phyloP scores from a whole-genome alignment of 257 asterid genomes.

The Schizonepeta tenuifolia region DNA sequence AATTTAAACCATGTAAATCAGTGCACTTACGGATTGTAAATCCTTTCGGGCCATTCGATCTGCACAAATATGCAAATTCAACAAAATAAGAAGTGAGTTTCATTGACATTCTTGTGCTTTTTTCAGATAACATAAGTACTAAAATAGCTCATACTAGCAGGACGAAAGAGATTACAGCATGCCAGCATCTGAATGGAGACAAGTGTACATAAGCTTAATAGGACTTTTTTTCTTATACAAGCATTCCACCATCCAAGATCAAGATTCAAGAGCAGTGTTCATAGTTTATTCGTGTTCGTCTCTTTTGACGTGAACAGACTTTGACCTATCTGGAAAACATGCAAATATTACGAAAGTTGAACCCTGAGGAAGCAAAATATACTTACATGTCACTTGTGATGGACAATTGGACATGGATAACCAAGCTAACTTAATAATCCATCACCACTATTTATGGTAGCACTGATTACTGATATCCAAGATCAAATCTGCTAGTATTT shows the following conservation, averaged over 20 bases:
- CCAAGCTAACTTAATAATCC: slow-evolving; percentile 15
- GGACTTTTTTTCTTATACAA: background rate
- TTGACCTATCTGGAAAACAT: background rate
- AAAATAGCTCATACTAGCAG: slow-evolving; percentile 19
- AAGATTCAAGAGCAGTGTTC: background rate
- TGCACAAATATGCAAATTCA: slow-evolving; percentile 47
- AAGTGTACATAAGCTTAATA: slow-evolving; percentile 9
- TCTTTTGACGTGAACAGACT: background rate
- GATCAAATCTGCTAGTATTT: background rate
- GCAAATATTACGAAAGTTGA: background rate
- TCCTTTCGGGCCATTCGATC: slow-evolving; percentile 59
- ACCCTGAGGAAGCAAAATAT: background rate
- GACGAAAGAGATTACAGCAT: slow-evolving; percentile 1
- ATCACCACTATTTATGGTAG: slow-evolving; percentile 6
- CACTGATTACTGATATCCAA: background rate
- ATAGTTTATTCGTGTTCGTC: background rate
- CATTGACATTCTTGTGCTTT: slow-evolving; percentile 17
- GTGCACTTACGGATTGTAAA: slow-evolving; percentile 86
- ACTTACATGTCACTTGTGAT: background rate
- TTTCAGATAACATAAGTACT: background rate
- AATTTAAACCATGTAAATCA: slow-evolving; percentile 18
- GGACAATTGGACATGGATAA: background rate
- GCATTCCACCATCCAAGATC: background rate
- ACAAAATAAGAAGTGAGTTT: slow-evolving; percentile 34
- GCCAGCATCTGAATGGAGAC: slow-evolving; percentile 1